phyloP scores from a whole-genome alignment of 148 eudicot genomes.

The Vaccinium darrowii region DNA sequence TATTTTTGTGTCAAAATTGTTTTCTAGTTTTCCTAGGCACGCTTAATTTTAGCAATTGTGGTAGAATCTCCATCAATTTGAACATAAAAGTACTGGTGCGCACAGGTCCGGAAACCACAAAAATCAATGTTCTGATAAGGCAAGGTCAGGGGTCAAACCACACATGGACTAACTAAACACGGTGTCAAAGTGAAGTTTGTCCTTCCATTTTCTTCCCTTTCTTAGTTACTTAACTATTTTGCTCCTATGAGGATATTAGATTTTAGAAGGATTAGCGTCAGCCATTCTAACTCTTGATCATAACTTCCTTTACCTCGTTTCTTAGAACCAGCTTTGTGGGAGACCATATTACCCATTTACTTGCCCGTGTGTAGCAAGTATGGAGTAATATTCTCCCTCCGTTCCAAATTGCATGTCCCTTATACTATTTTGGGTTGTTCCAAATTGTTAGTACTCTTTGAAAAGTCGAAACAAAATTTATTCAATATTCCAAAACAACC shows the following conservation, averaged over 20 bases:
- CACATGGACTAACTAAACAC: background rate
- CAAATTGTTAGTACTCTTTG: too few relatives aligned
- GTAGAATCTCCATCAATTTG: background rate
- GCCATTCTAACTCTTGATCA: background rate
- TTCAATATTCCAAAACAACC: too few relatives aligned
- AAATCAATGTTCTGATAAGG: background rate
- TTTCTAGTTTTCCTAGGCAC: background rate
- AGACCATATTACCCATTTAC: background rate
- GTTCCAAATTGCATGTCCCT: too few relatives aligned
- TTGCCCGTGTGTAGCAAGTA: background rate
- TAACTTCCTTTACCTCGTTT: background rate
- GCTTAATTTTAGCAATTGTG: background rate
- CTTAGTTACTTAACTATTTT: background rate
- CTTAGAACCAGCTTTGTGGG: background rate
- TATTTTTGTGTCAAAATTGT: background rate
- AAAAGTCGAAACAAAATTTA: too few relatives aligned
- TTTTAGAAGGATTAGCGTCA: background rate
- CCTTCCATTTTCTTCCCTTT: background rate
- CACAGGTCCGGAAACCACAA: background rate
- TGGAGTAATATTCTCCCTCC: background rate
- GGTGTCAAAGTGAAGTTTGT: background rate
- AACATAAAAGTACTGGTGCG: background rate
- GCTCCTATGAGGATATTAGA: background rate
- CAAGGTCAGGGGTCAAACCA: background rate
- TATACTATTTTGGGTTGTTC: too few relatives aligned